Base-by-base conservation (phyloP, 2,329 filamentous ascomycete species). In the Pseudogymnoascus sp. region DNA sequence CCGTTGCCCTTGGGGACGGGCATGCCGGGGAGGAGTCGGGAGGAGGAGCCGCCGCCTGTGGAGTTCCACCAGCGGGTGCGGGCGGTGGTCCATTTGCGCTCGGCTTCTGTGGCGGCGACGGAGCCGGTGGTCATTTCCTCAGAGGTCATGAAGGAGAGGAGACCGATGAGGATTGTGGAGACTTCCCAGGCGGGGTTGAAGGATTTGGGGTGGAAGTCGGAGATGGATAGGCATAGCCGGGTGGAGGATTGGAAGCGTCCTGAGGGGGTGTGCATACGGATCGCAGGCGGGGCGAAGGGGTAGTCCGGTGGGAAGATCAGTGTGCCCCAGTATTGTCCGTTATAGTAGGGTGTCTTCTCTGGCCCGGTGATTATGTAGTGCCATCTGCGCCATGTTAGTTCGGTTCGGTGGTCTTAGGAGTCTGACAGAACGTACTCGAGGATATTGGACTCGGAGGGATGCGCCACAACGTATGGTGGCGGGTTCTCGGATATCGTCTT, bases 101-200 rank as follows among this genome's bases (percentile, higher is more conserved):
- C 92, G 3, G 83, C 79, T 60, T 90, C 84, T 0, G 85, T 88
- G 16, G 87, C 90, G 5, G 88, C 87, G 31, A 99, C 85, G 31
- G 88, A 92, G 1, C 94, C 94, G 0, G 94, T 97, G 0, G 94
- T 99, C 89, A 97, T 97, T 78, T 99, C 94, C 73, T 99, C 93
- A 68, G 90, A 91, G 2, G 93, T 97, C 94, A 99, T 99, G 77
- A 99, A 99, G 40, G 90, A 95, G 66, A 97, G 80, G 28, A 99
- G 83, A 8, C 94, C 94, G 63, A 96, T 95, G 14, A 99, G 80
- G 67, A 99, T 99, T 0, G 94, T 99, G 62, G 89, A 93, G 6
- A 99, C 94, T 73, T 96, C 93, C 94, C 94, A 99, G 0, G 94
- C 92, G 1, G 94, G 94, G 74, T 99, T 99, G 80, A 97, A 99